Evolutionary conservation across 768 basidiomycete species (phyloP), one percentile per base, ranked within the genome.

Genomic region (Naganishia randhawae): DNA sequence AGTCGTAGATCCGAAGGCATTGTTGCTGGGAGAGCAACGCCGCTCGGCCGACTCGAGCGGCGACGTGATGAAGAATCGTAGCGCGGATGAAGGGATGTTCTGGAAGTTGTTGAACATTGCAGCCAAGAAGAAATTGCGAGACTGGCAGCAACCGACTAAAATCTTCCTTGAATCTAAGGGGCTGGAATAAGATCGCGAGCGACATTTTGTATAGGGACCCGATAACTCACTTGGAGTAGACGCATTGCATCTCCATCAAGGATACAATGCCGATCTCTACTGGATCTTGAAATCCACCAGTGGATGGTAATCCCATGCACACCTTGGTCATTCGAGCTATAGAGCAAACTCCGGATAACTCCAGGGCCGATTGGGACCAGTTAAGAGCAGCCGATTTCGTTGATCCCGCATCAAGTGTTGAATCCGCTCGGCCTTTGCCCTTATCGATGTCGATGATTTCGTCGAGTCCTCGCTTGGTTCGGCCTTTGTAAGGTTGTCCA

Each of bases 241-340:
- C 53, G 16, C 53, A 54, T 19, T 54, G 9, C 53, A 54, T 54
- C 53, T 54, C 53, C 53, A 54, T 32, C 53, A 54, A 32, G 27
- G 53, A 54, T 1, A 54, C 53, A 31, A 54, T 54, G 14, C 53
- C 53, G 11, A 11, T 14, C 32, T 54, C 53, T 4, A 54, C 53
- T 27, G 53, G 53, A 54, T 54, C 53, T 19, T 2, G 11, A 29
- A 54, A 54, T 19, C 53, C 25, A 19, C 53, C 33, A 14, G 29
- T 31, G 14, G 10, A 3, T 27, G 22, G 27, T 14, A 54, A 14
- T 3, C 53, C 53, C 53, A 54, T 54, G 27, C 53, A 54, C 7
- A 54, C 32, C 9, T 29, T 27, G 29, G 53, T 31, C 2, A 54
- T 31, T 10, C 53, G 53, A 19, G 53, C 53, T 3, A 54, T 11